These are phyloP conservation scores for Malassezia sp. DNA, from an alignment of 1,284 basidiomycete species.

Conservation along the genomic window DNA sequence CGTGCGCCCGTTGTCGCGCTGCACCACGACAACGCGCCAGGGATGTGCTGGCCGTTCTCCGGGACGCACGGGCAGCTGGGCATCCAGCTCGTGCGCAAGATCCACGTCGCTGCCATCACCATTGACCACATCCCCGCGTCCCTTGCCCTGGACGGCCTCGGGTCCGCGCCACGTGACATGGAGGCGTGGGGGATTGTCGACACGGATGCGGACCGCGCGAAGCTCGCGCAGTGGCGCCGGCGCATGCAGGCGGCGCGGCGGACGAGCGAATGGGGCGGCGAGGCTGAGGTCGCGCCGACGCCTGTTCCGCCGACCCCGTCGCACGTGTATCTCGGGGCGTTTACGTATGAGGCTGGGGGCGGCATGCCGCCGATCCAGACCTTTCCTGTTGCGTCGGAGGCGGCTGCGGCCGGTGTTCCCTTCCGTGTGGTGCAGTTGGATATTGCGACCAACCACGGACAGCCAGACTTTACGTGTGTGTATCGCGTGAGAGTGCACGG, in stretches of 20 bases:
- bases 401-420: conserved; percentile 61
- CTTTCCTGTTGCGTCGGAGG: conserved; percentile 60
- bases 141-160: conserved; percentile 60
- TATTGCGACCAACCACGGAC: conserved; percentile 76
- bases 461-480: conserved; percentile 69
- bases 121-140: conserved; percentile 76
- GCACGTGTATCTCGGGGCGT: conserved; percentile 64
- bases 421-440: conserved; percentile 68
- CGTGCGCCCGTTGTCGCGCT: conserved; percentile 71
- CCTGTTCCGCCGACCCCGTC: conserved; percentile 53
- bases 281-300: conserved; percentile 7
- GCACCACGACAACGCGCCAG: conserved; percentile 66
- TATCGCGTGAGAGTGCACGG: conserved; percentile 64
- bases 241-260: neutral
- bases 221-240: conserved; percentile 37
- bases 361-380: conserved; percentile 63
- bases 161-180: conserved; percentile 70
- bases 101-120: conserved; percentile 63
- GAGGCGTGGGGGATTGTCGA: conserved; percentile 62
- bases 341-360: conserved; percentile 62
- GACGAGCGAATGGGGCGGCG: neutral
- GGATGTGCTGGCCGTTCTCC: conserved; percentile 84
- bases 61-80: conserved; percentile 69
- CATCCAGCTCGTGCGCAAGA: conserved; percentile 61
- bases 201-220: conserved; percentile 58